Base-by-base conservation (phyloP, 805 yeast genomes). In the Candida jianshihensis region DNA sequence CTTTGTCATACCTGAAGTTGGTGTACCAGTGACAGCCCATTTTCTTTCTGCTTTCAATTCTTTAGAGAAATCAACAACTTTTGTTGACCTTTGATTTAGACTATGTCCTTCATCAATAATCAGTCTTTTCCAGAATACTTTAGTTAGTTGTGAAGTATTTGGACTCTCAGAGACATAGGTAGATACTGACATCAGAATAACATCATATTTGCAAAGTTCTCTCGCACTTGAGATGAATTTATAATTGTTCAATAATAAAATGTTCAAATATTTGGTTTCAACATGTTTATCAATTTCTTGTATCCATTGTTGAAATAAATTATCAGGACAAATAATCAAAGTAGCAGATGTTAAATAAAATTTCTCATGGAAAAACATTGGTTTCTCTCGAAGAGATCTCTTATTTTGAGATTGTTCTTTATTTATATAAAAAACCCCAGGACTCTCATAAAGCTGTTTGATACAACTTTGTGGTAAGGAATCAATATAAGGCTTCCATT, bases 11-110 rank as follows among this genome's bases (percentile, higher is more conserved):
- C 89, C 89, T 0, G 82, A 69, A 0, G 87, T 80, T 5, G 88
- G 88, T 0, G 89, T 81, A 21, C 89, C 88, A 0, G 83, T 75
- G 1, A 81, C 84, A 0, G 79, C 77, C 89, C 89, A 81, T 41
- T 73, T 66, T 34, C 86, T 63, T 48, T 81, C 89, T 8, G 73
- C 71, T 33, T 57, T 53, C 31, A 81, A 49, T 17, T 61, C 57
- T 24, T 62, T 63, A 15, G 83, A 75, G 24, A 75, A 49, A 8
- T 56, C 49, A 7, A 73, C 78, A 0, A 73, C 66, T 34, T 71
- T 61, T 0, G 83, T 66, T 2, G 66, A 53, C 37, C 67, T 68
- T 7, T 79, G 66, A 40, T 64, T 68, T 71, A 80, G 68, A 19
- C 78, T 68, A 52, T 81, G 88, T 0, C 88, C 88, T 53, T 81